phyloP scores from a whole-genome alignment of 805 yeast genomes.

The Kodamaea laetipori region DNA sequence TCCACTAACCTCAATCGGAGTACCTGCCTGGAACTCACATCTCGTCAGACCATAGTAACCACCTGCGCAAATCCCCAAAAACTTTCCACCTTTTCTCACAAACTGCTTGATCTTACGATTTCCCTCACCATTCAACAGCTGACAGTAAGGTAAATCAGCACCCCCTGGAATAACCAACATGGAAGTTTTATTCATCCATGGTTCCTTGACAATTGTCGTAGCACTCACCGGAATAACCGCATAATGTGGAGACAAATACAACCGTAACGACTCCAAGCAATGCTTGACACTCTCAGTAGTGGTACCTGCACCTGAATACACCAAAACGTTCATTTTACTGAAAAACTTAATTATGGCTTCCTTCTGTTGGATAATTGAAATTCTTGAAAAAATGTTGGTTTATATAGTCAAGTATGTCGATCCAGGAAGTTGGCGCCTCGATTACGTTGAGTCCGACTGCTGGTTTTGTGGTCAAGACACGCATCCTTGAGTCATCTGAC shows the following conservation, averaged over 20 bases:
- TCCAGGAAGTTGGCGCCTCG: slow-evolving; percentile 17
- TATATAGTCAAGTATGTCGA: slow-evolving; percentile 10
- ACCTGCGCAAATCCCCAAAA: slow-evolving; percentile 93
- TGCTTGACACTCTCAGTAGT: slow-evolving; percentile 86
- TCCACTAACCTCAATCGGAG: slow-evolving; percentile 82
- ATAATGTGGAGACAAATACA: slow-evolving; percentile 80
- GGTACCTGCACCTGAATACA: slow-evolving; percentile 64
- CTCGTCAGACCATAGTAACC: slow-evolving; percentile 78
- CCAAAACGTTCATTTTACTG: slow-evolving; percentile 35
- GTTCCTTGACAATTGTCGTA: slow-evolving; percentile 66
- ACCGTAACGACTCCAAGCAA: slow-evolving; percentile 72
- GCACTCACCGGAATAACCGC: slow-evolving; percentile 78
- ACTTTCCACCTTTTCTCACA: slow-evolving; percentile 78
- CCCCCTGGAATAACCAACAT: slow-evolving; percentile 93
- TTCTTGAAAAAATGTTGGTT: slow-evolving; percentile 5
- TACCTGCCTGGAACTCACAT: slow-evolving; percentile 83
- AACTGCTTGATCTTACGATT: slow-evolving; percentile 60
- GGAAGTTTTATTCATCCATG: slow-evolving; percentile 84
- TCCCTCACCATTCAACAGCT: slow-evolving; percentile 68
- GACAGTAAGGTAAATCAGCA: slow-evolving; percentile 87
- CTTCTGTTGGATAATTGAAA: neutral
- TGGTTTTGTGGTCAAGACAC: slow-evolving; percentile 73
- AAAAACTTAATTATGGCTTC: neutral
- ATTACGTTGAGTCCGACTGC: slow-evolving; percentile 54
- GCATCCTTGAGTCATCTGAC: slow-evolving; percentile 41